Evolutionary conservation across 768 basidiomycete genomes (phyloP), one percentile per base, ranked within the genome.

Genomic region (Trametes villosa): DNA sequence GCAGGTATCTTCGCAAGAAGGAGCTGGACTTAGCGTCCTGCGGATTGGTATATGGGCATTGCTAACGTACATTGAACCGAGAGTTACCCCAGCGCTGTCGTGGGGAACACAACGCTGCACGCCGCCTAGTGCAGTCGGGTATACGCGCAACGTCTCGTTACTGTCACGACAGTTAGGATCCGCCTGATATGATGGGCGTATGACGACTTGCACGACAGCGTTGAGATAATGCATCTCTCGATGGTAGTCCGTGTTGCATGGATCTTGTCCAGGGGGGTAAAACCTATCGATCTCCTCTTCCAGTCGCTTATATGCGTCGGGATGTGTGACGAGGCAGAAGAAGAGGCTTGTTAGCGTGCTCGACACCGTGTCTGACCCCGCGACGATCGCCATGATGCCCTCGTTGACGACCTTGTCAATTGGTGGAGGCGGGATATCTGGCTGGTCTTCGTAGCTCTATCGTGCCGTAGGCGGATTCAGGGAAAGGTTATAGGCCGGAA

Each of bases 111-210:
- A 71, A 26, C 81, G 76, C 52, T 79, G 76, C 4, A 76, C 71
- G 42, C 71, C 63, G 20, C 77, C 78, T 4, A 72, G 71, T 6
- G 79, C 71, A 2, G 81, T 74, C n/a, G 82, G 81, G 4, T 74
- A 71, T 30, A 83, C 71, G 22, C 81, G 77, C 30, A 83, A 62
- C 4, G 70, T 69, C 68, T 83, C 82, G 40, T 82, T 80, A 62
- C 81, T 83, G 42, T 24, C 26, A 12, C 22, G 1, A 1, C 9
- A 7, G 3, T 31, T 31, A 22, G n/a, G n/a, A n/a, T n/a, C n/a
- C n/a, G n/a, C n/a, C n/a, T n/a, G n/a, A n/a, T n/a, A n/a, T n/a
- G n/a, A n/a, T n/a, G n/a, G n/a, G n/a, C n/a, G n/a, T n/a, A n/a
- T n/a, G n/a, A 11, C 4, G 7, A 47, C 60, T n/a, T 20, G 59